These are phyloP conservation scores for Panaeolus cyanescens DNA, from an alignment of 768 basidiomycete species.

Conservation along the genomic window DNA sequence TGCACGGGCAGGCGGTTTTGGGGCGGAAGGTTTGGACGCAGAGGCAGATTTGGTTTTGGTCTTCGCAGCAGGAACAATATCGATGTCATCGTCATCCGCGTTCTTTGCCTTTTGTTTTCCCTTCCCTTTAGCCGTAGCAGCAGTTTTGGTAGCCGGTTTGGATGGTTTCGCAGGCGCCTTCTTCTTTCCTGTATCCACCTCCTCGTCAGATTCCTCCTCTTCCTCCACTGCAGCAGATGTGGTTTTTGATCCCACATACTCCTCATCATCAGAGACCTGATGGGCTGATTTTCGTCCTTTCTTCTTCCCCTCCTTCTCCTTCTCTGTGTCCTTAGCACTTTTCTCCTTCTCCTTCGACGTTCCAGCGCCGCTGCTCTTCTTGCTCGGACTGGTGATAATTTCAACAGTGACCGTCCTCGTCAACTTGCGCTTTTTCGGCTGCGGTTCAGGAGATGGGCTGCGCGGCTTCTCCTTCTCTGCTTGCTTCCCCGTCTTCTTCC, in stretches of 20 bases:
- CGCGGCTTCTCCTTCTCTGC: conserved; percentile 4
- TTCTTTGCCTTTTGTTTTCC: neutral
- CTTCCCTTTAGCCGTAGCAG: neutral
- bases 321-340: neutral
- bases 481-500: conserved; percentile 6
- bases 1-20: neutral
- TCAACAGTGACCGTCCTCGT: neutral
- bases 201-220: neutral
- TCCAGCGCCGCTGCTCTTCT: conserved; percentile 7
- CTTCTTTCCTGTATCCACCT: neutral
- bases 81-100: neutral
- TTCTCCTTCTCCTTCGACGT: conserved; percentile 2
- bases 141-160: neutral
- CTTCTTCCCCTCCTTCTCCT: neutral
- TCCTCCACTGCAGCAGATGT: neutral
- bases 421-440: neutral
- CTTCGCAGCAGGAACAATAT: neutral
- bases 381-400: neutral
- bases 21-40: neutral
- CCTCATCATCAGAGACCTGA: neutral
- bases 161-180: neutral
- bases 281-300: neutral
- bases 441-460: neutral
- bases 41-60: neutral
- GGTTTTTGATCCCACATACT: neutral